Base-by-base conservation (phyloP, 352 stramenopile genomes). In the Blastocystis sp. region DNA sequence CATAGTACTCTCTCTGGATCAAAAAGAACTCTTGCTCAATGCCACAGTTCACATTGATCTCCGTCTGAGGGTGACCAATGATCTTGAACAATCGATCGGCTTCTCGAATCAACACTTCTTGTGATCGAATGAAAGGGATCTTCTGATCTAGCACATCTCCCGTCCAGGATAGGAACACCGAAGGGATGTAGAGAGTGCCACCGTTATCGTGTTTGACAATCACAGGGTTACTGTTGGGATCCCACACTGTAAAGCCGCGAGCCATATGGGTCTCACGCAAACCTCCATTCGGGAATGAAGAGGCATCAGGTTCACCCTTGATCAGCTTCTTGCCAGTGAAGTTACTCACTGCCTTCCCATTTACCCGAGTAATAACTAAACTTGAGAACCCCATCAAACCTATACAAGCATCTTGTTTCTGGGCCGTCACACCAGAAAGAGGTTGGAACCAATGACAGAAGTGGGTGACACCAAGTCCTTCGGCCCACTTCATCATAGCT, bases 1-100 rank as follows among this genome's bases (percentile, higher is more conserved):
- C 91, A 88, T 93, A 95, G 65, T 92, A 58, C 14, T 94, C 91
- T 66, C 92, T 90, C 78, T 93, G 91, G 6, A 95, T 90, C 0
- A 95, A 83, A 89, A 95, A 95, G 88, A 95, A 94, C 90, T 95
- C 93, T 88, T 95, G 93, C 89, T 95, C 93, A 14, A 93, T 88
- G 87, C 93, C 93, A 89, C 94, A 93, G 86, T 94, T 94, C 3
- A 91, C 90, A 12, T 90, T 56, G n/a, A 95, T 66, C 66, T 90
- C 89, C 9, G 69, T n/a, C 67, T 94, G 91, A 2, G 56, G 71
- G n/a, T 93, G 89, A 59, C 93, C 93, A 21, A 94, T 80, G 37
- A 90, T 85, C 21, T 88, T 88, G 27, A 95, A 88, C 5, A 95
- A 88, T 58, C 91, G 90, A 39, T 85, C 89, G 71, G 89, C 92